Percentiles rank a stretch among this genome's conserved stretches.
phyloP scores from a whole-genome alignment of 2,329 filamentous ascomycete species.

The Beauveria brongniartii region DNA sequence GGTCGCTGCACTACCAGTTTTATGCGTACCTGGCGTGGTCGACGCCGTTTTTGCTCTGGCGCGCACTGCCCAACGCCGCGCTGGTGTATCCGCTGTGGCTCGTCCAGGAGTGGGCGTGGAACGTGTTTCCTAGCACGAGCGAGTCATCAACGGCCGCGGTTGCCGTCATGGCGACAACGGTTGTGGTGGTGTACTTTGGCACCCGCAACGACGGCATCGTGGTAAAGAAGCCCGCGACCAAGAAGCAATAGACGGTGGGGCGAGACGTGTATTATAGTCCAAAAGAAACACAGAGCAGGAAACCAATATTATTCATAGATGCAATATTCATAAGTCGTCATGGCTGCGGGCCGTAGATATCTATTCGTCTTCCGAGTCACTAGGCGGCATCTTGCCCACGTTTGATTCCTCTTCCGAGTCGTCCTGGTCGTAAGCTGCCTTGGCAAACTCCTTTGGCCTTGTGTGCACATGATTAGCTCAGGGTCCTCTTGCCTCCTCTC shows the following conservation, averaged over 20 bases:
- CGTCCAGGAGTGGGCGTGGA: slow-evolving; percentile 88
- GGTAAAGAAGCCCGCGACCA: slow-evolving; percentile 16
- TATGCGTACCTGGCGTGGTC: slow-evolving; percentile 88
- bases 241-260: slow-evolving; percentile 12
- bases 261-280: background rate
- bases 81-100: slow-evolving; percentile 63
- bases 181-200: slow-evolving; percentile 54
- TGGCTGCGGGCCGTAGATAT: slow-evolving; percentile 10
- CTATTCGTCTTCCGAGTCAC: slow-evolving; percentile 65
- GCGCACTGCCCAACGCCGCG: slow-evolving; percentile 58
- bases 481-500: background rate
- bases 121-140: slow-evolving; percentile 74
- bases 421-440: slow-evolving; percentile 52
- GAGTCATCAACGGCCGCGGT: slow-evolving; percentile 57
- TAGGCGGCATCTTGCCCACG: slow-evolving; percentile 78
- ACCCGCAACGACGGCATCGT: slow-evolving; percentile 33
- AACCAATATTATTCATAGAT: slow-evolving; percentile 17
- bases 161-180: slow-evolving; percentile 57
- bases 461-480: background rate
- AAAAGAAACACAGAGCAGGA: background rate
- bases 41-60: slow-evolving; percentile 81
- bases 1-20: slow-evolving; percentile 92
- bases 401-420: slow-evolving; percentile 70
- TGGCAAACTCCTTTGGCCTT: slow-evolving; percentile 75
- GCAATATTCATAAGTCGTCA: slow-evolving; percentile 19